Evolutionary conservation across 108 stramenopile genomes (phyloP).

Genomic region (Cylindrotheca closterium): DNA sequence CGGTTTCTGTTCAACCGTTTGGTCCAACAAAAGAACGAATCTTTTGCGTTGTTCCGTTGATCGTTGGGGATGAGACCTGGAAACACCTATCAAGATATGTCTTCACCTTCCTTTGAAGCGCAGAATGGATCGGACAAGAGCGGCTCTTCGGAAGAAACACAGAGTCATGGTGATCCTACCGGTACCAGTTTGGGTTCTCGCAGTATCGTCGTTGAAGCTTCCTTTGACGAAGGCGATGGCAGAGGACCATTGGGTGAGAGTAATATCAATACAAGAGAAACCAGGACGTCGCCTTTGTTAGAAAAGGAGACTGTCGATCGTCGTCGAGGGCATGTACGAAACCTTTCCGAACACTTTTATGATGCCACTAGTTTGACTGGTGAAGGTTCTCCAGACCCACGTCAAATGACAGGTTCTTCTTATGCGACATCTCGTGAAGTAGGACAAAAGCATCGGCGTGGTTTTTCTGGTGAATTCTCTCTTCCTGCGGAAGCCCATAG

Average conservation of each 20-base stretch:
- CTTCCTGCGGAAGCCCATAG: constrained; percentile 70
- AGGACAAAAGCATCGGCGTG: constrained; percentile 69
- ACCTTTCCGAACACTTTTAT: constrained; percentile 54
- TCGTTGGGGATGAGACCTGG: background rate
- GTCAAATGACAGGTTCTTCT: constrained; percentile 1
- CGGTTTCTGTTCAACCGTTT: no score
- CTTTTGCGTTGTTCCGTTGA: no score
- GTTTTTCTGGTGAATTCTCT: constrained; percentile 50
- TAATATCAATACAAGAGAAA: constrained; percentile 3
- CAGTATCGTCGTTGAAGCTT: constrained; percentile 34
- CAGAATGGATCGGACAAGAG: background rate
- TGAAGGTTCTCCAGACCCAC: background rate
- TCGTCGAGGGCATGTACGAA: constrained; percentile 24
- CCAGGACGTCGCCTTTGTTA: constrained; percentile 13
- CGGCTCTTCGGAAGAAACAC: background rate
- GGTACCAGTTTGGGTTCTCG: no score
- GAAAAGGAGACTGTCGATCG: constrained; percentile 1
- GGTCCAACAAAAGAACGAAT: no score
- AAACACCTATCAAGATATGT: background rate
- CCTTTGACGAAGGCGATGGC: constrained; percentile 32
- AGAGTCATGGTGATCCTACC: constrained; percentile 27
- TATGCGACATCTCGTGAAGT: background rate
- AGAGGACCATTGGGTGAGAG: constrained; percentile 13
- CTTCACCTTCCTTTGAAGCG: constrained; percentile 16
- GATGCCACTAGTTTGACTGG: constrained; percentile 41